Base-by-base conservation (phyloP, 495 filamentous ascomycete genomes). In the Aspergillus steynii region DNA sequence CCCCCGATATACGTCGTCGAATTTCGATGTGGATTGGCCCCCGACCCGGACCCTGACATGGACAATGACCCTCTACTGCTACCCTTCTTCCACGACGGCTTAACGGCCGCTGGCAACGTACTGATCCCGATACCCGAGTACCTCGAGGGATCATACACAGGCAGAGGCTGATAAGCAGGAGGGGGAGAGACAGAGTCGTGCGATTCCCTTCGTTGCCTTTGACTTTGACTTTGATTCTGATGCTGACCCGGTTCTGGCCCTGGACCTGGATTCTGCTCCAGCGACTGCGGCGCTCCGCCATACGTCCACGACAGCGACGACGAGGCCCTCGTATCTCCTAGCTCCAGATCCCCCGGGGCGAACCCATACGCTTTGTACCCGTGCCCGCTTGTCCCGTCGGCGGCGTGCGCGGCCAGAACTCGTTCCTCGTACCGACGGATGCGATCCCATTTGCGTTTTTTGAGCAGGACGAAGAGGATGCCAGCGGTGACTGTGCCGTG, bases 391-490 rank as follows among this genome's bases (percentile, higher is more conserved):
- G 55, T 29, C 12, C 47, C 14, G 42, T 37, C 28, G 50, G 61
- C 49, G 47, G 55, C 20, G 29, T 64, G 56, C 25, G 60, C 56
- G 20, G 59, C 62, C 45, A 71, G 54, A 14, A 69, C 59, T 2
- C 59, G 62, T 7, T 69, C 64, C 28, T 71, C 69, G 49, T 59
- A 59, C n/a, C 56, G 62, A 7, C 51, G 59, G 31, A 66, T 60
- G 15, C 56, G 65, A 48, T 74, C 64, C 65, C 63, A 67, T 60
- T 60, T 71, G 42, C 64, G 62, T 31, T 68, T 73, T 53, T 68
- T 71, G 46, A 61, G 27, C 42, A 71, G 45, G 59, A 71, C 55
- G 67, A 69, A 65, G 46, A 69, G 37, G 28, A 72, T 54, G 49
- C 42, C 65, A 20, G 58, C 61, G 29, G 63, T 66, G 49, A 74